Evolutionary conservation across 177 flowering plant genomes (phyloP).

Genomic region (Vitis hybrid): DNA sequence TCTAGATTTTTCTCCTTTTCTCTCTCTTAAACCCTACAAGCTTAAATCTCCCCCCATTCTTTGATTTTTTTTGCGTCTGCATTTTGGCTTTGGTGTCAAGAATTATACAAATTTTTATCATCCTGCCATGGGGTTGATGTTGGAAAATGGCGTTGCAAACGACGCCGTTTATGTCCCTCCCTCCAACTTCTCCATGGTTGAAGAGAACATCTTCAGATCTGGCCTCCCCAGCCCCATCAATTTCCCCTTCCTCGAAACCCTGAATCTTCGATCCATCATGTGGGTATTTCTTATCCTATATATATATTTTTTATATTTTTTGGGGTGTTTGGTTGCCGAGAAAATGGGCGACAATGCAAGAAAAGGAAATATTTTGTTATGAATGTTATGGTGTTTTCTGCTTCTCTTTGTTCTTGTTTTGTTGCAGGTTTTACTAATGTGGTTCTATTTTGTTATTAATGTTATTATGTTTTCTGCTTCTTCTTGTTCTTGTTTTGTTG

Average conservation of each 20-base stretch:
- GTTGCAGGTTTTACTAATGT: neutral
- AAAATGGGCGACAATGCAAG: neutral
- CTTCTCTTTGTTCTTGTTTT: neutral
- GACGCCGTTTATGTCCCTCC: constrained; percentile 48
- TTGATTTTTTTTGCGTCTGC: too few species aligned
- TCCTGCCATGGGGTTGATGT: constrained; percentile 17
- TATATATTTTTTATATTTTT: neutral
- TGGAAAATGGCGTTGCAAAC: constrained; percentile 18
- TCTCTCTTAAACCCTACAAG: neutral
- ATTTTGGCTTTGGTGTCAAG: neutral
- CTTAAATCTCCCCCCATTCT: too few species aligned
- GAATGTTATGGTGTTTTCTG: neutral
- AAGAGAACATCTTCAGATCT: constrained; percentile 69
- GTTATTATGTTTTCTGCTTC: neutral
- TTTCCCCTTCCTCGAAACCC: constrained; percentile 58
- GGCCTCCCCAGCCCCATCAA: constrained; percentile 57
- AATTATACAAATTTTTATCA: neutral
- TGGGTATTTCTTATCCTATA: constrained; percentile 17
- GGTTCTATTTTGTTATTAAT: neutral
- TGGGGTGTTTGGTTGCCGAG: neutral
- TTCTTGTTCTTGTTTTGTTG: neutral
- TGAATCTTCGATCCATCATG: constrained; percentile 77
- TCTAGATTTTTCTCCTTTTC: neutral
- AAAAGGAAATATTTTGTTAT: neutral
- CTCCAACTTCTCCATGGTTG: constrained; percentile 69